These are phyloP conservation scores for Haplosporangium gracile DNA, from an alignment of 192 early-diverging fungal genomes.

Conservation along the genomic window DNA sequence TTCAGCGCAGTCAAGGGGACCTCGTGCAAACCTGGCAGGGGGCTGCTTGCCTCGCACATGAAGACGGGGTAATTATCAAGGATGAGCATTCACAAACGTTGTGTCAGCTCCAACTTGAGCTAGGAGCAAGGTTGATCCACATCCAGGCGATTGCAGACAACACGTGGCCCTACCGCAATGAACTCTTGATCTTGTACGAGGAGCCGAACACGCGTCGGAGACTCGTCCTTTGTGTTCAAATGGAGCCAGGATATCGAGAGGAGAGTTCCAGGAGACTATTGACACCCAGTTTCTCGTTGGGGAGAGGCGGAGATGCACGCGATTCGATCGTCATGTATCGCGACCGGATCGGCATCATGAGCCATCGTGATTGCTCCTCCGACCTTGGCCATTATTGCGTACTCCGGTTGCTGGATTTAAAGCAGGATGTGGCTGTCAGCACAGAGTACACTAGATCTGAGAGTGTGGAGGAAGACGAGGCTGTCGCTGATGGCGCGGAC, in stretches of 20 bases:
- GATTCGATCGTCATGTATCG: conserved; percentile 45
- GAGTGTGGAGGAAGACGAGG: background rate
- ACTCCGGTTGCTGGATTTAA: conserved; percentile 20
- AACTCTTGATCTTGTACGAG: conserved; percentile 35
- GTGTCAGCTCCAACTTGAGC: conserved; percentile 12
- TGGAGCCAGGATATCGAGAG: conserved; percentile 14
- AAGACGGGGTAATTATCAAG: conserved; percentile 30
- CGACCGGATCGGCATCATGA: conserved; percentile 42
- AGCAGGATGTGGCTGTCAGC: conserved; percentile 15
- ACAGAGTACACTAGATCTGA: conserved; percentile 26
- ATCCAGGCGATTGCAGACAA: conserved; percentile 34
- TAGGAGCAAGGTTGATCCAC: conserved; percentile 22
- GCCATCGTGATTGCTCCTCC: conserved; percentile 26
- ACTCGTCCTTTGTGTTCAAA: conserved; percentile 19
- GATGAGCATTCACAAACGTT: conserved; percentile 25
- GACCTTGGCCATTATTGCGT: conserved; percentile 45
- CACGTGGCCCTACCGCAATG: conserved; percentile 17
- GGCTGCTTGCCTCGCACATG: conserved; percentile 34
- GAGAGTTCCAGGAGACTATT: conserved; percentile 10
- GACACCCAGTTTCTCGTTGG: conserved; percentile 14
- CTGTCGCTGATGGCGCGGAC: background rate
- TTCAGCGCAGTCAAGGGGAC: conserved; percentile 2
- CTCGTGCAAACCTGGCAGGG: conserved; percentile 9
- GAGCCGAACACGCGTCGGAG: conserved; percentile 30
- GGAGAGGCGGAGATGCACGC: conserved; percentile 39